phyloP scores from a whole-genome alignment of 306 rosid genomes.

The Mimosa bimucronata region DNA sequence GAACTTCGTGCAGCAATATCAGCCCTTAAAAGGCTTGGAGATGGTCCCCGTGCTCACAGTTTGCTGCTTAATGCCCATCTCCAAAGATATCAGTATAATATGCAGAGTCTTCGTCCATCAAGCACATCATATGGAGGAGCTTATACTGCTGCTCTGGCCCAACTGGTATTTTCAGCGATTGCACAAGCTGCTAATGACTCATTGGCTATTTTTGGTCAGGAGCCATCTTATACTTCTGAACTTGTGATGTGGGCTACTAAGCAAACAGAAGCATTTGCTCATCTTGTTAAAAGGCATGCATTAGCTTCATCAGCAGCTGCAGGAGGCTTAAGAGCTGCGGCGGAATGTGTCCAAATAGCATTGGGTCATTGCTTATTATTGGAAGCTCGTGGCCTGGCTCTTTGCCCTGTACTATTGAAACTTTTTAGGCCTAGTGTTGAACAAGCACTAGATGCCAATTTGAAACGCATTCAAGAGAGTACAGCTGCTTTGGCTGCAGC shows the following conservation, averaged over 20 bases:
- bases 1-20: conserved; percentile 92
- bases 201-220: conserved; percentile 79
- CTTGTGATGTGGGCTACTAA: conserved; percentile 97
- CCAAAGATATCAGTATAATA: conserved; percentile 85
- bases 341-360: conserved; percentile 99
- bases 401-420: conserved; percentile 90
- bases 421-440: conserved; percentile 97
- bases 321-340: conserved; percentile 99
- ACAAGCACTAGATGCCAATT: conserved; percentile 93
- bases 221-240: conserved; percentile 86
- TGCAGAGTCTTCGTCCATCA: conserved; percentile 96
- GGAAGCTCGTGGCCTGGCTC: conserved; percentile 96
- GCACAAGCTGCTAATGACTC: conserved; percentile 97
- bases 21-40: conserved; percentile 94
- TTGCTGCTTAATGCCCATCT: conserved; percentile 86
- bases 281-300: conserved; percentile 90
- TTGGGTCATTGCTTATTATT: conserved; percentile 94
- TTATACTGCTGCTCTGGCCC: conserved; percentile 97
- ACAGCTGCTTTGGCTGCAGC: conserved; percentile 98
- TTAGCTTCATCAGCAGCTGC: conserved; percentile 99
- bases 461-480: conserved; percentile 96
- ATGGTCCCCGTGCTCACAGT: conserved; percentile 92
- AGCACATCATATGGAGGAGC: conserved; percentile 98
- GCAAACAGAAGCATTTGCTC: conserved; percentile 88
- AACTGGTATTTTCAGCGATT: conserved; percentile 92